Percentiles rank a stretch among this genome's conserved stretches.
Conservation (phyloP, 2,329 filamentous ascomycete genomes). For the Exophiala phaeomuriformis region DNA sequence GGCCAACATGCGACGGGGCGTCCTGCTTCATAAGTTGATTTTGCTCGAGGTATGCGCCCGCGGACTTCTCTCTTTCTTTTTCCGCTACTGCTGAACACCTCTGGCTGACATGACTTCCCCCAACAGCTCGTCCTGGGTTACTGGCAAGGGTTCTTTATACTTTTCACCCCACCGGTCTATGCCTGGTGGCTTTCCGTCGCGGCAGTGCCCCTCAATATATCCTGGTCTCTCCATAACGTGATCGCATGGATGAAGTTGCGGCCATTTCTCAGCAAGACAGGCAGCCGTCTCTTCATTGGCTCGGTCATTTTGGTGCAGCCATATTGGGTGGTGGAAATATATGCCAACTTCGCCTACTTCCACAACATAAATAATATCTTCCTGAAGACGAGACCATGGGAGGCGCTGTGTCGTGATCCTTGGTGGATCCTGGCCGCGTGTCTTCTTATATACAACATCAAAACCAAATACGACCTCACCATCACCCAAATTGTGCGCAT, state of each 20-base stretch:
- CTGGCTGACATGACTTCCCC: constrained; percentile 2
- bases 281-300: constrained; percentile 47
- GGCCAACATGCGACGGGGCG: constrained; percentile 38
- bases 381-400: constrained; percentile 45
- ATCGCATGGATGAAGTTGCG: constrained; percentile 56
- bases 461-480: constrained; percentile 51
- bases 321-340: constrained; percentile 55
- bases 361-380: constrained; percentile 44
- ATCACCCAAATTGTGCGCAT: constrained; percentile 52
- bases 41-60: constrained; percentile 35
- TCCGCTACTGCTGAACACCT: background rate
- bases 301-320: constrained; percentile 51
- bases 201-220: constrained; percentile 49
- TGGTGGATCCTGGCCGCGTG: constrained; percentile 55
- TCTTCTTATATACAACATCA: constrained; percentile 52
- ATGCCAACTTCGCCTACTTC: constrained; percentile 55
- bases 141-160: constrained; percentile 50
- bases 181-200: constrained; percentile 54
- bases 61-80: background rate
- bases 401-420: constrained; percentile 52
- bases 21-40: constrained; percentile 41
- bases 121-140: constrained; percentile 44
- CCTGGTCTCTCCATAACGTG: constrained; percentile 54
- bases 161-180: constrained; percentile 46
- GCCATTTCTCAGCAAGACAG: constrained; percentile 44